Base-by-base conservation (phyloP, 805 yeast genomes). In the Nakazawaea ernobii region DNA sequence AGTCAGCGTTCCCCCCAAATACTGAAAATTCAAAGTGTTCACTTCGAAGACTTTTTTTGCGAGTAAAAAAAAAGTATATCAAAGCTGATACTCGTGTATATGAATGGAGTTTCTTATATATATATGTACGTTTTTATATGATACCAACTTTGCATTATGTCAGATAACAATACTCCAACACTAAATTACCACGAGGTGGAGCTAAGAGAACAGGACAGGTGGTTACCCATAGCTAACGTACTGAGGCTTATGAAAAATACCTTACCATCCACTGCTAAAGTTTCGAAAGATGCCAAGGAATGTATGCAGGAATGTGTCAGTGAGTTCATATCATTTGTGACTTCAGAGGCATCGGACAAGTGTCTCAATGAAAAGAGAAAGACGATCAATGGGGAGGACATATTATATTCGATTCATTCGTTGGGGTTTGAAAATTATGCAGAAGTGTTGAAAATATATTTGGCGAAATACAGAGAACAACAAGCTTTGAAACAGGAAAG, bases 231-330 rank as follows among this genome's bases (percentile, higher is more conserved):
- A 49, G 83, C 83, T 35, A 77, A 77, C 51, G 85, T 80, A 50
- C 84, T 85, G n/a, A 68, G 92, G 45, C 77, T 86, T 44, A 86
- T 85, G 92, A 86, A 86, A 58, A 71, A 67, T 48, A 84, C 92
- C 2, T 66, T 85, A 29, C 92, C 94, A 2, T 66, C 73, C 10
- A 80, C 82, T 33, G 92, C 91, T 9, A 85, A 85, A 57, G 80
- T 85, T 1, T 81, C 89, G 20, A 85, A 84, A 57, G 94, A 85
- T 56, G 86, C 91, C 38, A 84, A 84, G 57, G 91, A 83, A 55
- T 79, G 87, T 54, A 80, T 82, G 66, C 88, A 82, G 61, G 87
- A 82, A 57, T 82, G 86, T 57, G 87, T 80, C 4, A 68, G 77
- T 42, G 86, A 82, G 61, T 82, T 80, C 60, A 83, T 82, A 32